These are phyloP conservation scores for Aspergillus sp. DNA, from an alignment of 2,329 filamentous ascomycete species.

Conservation along the genomic window DNA sequence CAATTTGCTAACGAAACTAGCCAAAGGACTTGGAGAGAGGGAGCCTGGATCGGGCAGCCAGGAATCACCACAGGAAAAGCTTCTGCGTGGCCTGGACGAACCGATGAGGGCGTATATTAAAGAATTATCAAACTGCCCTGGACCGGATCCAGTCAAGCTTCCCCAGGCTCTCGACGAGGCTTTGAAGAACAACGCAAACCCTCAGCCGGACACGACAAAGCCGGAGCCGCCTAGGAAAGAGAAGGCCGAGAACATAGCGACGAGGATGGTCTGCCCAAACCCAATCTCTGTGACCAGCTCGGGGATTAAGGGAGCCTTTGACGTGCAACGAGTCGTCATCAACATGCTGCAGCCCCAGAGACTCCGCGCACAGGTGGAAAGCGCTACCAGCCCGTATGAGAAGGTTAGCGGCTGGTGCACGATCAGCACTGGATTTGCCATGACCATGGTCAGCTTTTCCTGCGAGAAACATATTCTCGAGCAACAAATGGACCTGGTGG, in stretches of 20 bases:
- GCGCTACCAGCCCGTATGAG: constrained; percentile 5
- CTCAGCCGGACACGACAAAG: background rate
- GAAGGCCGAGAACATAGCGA: background rate
- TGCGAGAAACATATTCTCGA: constrained; percentile 4
- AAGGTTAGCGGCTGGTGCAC: constrained; percentile 12
- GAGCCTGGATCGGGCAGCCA: no score
- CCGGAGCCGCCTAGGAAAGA: background rate
- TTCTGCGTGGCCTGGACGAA: background rate
- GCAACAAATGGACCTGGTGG: constrained; percentile 5
- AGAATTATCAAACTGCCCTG: background rate
- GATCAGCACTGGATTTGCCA: constrained; percentile 7
- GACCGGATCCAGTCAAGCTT: background rate
- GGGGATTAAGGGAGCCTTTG: constrained; percentile 10
- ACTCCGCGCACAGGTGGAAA: constrained; percentile 6
- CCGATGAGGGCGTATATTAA: background rate
- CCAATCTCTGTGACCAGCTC: constrained; percentile 9
- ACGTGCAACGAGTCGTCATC: constrained; percentile 10
- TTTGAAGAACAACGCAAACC: background rate
- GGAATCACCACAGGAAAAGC: background rate
- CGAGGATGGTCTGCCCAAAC: constrained; percentile 7
- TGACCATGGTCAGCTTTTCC: constrained; percentile 6
- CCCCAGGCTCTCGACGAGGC: background rate
- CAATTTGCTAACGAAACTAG: background rate
- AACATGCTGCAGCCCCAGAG: constrained; percentile 7
- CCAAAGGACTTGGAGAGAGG: background rate